A percentile compares a stretch with the other conserved stretches of the same genome.
Evolutionary conservation across 176 grass and related monocot species (phyloP).

Genomic region (Aegilops umbellulata): DNA sequence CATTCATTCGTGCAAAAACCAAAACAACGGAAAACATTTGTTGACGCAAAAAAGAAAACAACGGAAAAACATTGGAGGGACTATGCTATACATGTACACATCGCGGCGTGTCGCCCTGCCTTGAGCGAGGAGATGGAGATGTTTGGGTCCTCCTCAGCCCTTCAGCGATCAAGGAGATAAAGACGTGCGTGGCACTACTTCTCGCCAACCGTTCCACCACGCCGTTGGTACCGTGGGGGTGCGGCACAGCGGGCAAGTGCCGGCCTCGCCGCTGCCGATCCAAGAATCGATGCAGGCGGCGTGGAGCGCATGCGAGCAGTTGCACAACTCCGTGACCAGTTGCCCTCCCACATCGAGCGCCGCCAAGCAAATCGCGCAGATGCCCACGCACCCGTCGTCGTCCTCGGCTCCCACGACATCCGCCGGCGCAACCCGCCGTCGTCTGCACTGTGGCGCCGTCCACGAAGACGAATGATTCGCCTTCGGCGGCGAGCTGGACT

Average conservation of each 20-base stretch:
- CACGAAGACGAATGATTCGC: neutral
- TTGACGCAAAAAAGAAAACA: no score
- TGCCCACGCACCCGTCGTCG: neutral
- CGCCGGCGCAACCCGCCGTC: neutral
- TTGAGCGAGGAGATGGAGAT: neutral
- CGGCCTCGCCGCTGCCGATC: slow-evolving; percentile 4
- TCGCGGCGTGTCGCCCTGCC: neutral
- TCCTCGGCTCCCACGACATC: neutral
- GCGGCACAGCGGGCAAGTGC: slow-evolving; percentile 55
- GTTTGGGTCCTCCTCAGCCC: neutral
- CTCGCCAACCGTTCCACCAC: neutral
- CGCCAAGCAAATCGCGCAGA: slow-evolving; percentile 50
- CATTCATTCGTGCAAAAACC: no score
- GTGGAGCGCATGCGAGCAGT: slow-evolving; percentile 51
- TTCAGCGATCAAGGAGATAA: neutral
- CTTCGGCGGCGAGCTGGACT: neutral
- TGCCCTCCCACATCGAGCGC: slow-evolving; percentile 4
- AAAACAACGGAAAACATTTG: no score
- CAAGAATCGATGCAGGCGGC: slow-evolving; percentile 41
- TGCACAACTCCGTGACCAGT: slow-evolving; percentile 15
- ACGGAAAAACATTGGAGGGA: no score
- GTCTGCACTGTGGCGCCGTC: neutral
- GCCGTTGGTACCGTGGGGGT: slow-evolving; percentile 11
- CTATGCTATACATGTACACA: no score
- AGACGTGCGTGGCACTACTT: neutral